phyloP scores from a whole-genome alignment of 495 filamentous ascomycete species.

The Aspergillus sparsus region DNA sequence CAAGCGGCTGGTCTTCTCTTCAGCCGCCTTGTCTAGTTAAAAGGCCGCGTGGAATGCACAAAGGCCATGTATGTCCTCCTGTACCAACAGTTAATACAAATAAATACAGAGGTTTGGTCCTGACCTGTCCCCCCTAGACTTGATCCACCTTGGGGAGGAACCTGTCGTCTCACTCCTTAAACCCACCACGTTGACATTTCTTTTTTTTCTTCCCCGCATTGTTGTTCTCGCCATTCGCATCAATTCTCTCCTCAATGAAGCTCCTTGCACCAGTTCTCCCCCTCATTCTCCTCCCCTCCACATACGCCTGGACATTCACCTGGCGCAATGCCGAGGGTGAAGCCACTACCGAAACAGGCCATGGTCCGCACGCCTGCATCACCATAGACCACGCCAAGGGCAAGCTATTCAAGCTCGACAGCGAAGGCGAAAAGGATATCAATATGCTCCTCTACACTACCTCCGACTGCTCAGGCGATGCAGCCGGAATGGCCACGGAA shows the following conservation, averaged over 20 bases:
- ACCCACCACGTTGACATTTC: too few species aligned
- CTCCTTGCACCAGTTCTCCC: slow-evolving; percentile 14
- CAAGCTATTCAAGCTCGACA: slow-evolving; percentile 22
- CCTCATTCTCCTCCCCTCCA: slow-evolving; percentile 14
- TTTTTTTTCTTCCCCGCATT: too few species aligned
- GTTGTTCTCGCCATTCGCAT: too few species aligned
- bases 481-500: slow-evolving; percentile 24
- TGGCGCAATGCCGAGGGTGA: slow-evolving; percentile 23
- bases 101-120: too few species aligned
- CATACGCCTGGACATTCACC: slow-evolving; percentile 27
- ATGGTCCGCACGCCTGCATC: slow-evolving; percentile 25
- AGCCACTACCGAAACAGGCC: slow-evolving; percentile 15
- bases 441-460: slow-evolving; percentile 29
- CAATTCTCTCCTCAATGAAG: slow-evolving; percentile 18
- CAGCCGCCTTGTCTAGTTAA: too few species aligned
- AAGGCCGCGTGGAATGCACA: too few species aligned
- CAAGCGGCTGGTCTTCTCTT: too few species aligned
- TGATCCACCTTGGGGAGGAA: too few species aligned
- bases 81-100: too few species aligned
- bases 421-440: slow-evolving; percentile 24
- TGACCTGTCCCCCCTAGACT: too few species aligned
- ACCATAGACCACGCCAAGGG: slow-evolving; percentile 24
- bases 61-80: too few species aligned
- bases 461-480: slow-evolving; percentile 19
- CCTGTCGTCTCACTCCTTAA: too few species aligned